These are phyloP conservation scores for Diplosphaera chodatii DNA, from an alignment of 139 green algal species.

Conservation along the genomic window DNA sequence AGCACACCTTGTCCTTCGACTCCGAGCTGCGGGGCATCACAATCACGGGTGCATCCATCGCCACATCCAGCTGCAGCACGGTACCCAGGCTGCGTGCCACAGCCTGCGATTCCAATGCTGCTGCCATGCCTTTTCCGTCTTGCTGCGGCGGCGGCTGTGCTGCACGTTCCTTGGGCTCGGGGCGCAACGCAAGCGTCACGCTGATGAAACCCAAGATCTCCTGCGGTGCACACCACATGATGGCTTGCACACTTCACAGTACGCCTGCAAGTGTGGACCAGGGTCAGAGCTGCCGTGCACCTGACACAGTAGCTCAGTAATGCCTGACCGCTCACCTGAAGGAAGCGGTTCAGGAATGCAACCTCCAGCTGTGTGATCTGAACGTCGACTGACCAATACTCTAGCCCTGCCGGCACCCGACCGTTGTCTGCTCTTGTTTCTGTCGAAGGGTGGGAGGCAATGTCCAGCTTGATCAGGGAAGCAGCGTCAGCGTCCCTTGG, in stretches of 20 bases:
- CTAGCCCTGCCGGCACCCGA: slow-evolving; percentile 48
- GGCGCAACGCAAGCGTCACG: slow-evolving; percentile 36
- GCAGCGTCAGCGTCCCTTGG: slow-evolving; percentile 36
- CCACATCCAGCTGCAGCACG: slow-evolving; percentile 68
- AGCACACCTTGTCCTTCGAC: slow-evolving; percentile 4
- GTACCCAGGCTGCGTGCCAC: slow-evolving; percentile 8
- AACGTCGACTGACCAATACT: slow-evolving; percentile 57
- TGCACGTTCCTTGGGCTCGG: not conserved
- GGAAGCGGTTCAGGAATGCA: slow-evolving; percentile 83
- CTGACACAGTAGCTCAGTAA: too few relatives aligned
- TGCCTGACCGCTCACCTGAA: slow-evolving; percentile 32
- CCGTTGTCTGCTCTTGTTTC: slow-evolving; percentile 10
- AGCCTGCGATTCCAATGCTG: not conserved
- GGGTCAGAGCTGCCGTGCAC: too few relatives aligned
- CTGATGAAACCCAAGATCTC: slow-evolving; percentile 42
- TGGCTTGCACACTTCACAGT: too few relatives aligned
- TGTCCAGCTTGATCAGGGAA: slow-evolving; percentile 67
- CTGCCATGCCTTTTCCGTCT: not conserved
- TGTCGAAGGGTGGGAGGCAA: slow-evolving; percentile 34
- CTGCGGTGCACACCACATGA: slow-evolving; percentile 4
- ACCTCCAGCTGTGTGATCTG: slow-evolving; percentile 67
- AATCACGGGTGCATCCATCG: slow-evolving; percentile 68
- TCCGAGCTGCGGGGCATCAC: slow-evolving; percentile 54
- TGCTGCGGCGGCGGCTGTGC: not conserved
- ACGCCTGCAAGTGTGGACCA: too few relatives aligned